A percentile compares a stretch with the other conserved stretches of the same genome.
These are phyloP conservation scores for Trichodelitschia bisporula DNA, from an alignment of 495 filamentous ascomycete species.

Conservation along the genomic window DNA sequence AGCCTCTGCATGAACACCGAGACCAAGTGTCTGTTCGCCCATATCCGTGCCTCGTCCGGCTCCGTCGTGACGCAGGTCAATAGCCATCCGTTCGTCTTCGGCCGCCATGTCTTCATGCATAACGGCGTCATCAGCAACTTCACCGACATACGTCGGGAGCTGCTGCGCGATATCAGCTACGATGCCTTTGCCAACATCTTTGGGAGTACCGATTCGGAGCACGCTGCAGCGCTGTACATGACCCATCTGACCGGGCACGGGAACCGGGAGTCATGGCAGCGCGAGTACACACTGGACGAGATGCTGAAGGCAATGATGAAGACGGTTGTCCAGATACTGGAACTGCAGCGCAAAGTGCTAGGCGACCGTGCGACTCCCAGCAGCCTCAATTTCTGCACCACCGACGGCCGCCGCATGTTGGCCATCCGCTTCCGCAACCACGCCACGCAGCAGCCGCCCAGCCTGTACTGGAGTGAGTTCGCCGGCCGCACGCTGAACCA, in stretches of 20 bases:
- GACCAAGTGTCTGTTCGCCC: conserved; percentile 18
- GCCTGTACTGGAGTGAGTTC: conserved; percentile 21
- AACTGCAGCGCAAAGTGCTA: conserved; percentile 16
- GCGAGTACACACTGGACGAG: conserved; percentile 13
- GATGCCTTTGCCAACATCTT: conserved; percentile 21
- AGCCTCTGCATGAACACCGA: conserved; percentile 20
- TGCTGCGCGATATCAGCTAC: conserved; percentile 16
- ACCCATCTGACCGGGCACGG: conserved; percentile 17
- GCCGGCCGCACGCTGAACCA: conserved; percentile 23
- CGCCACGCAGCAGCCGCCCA: conserved; percentile 21
- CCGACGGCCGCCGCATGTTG: conserved; percentile 14
- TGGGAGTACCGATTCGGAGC: conserved; percentile 25
- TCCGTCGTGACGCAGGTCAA: conserved; percentile 21
- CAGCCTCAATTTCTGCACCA: conserved; percentile 10
- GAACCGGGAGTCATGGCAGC: conserved; percentile 15
- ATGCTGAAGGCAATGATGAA: conserved; percentile 20
- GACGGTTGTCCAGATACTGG: conserved; percentile 18
- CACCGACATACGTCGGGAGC: conserved; percentile 15
- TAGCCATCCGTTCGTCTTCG: conserved; percentile 26
- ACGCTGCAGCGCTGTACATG: conserved; percentile 25
- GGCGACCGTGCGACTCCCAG: conserved; percentile 12
- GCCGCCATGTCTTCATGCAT: conserved; percentile 24
- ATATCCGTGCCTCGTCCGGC: conserved; percentile 21
- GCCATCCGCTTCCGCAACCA: conserved; percentile 24
- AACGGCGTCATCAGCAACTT: conserved; percentile 22